Conservation (phyloP, 306 rosid genomes). For the Vachellia collinsii region DNA sequence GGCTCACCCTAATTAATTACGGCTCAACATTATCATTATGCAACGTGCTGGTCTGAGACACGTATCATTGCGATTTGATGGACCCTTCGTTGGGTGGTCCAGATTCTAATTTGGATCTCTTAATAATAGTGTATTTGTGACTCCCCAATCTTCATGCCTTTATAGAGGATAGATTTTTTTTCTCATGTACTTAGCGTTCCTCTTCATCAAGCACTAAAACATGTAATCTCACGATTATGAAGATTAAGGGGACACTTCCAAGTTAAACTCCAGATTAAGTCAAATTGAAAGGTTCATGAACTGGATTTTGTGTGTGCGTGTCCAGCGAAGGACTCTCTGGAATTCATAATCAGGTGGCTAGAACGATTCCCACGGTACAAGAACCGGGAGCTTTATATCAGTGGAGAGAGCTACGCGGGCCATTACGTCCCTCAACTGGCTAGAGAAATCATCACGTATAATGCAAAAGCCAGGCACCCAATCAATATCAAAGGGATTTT, state of each 20-base stretch:
- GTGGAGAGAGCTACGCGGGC: constrained; percentile 98
- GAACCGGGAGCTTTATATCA: constrained; percentile 67
- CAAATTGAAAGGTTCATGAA: not conserved
- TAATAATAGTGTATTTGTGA: constrained; percentile 8
- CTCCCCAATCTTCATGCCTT: constrained; percentile 1
- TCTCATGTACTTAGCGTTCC: not conserved
- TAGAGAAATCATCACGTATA: constrained; percentile 61
- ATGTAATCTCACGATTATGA: not conserved
- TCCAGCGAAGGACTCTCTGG: constrained; percentile 80
- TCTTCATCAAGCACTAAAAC: not conserved
- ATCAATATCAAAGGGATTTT: constrained; percentile 82
- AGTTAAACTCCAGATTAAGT: too few species aligned
- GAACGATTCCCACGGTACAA: constrained; percentile 84
- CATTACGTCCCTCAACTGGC: constrained; percentile 97
- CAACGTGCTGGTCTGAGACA: not conserved
- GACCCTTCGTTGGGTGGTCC: not conserved
- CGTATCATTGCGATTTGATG: constrained; percentile 14
- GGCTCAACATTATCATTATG: not conserved
- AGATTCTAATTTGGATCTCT: not conserved
- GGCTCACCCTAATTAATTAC: not conserved
- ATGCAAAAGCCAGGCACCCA: constrained; percentile 55
- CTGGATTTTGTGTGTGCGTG: not conserved
- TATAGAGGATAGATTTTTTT: constrained; percentile 1
- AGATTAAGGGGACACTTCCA: not conserved
- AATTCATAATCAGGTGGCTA: constrained; percentile 79